Conservation (phyloP, 495 filamentous ascomycete genomes). For the Penicillium antarcticum region DNA sequence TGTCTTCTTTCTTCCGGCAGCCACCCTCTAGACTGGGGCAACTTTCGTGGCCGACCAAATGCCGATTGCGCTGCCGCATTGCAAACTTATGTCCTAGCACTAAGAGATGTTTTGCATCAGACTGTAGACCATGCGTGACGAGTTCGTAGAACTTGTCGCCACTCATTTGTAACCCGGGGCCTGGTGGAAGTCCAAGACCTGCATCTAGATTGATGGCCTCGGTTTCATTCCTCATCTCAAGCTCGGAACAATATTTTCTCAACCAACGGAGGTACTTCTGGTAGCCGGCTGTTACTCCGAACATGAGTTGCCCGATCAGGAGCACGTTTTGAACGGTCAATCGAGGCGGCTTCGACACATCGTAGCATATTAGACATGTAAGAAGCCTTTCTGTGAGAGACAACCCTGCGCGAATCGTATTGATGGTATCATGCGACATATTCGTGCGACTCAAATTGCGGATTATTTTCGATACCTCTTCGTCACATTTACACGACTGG, state of each 20-base stretch:
- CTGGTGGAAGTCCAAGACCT: conserved; percentile 10
- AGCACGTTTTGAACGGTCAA: conserved; percentile 27
- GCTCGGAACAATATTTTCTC: conserved; percentile 12
- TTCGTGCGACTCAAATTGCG: conserved; percentile 17
- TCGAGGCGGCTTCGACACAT: conserved; percentile 24
- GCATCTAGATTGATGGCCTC: conserved; percentile 16
- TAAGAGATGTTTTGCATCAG: conserved; percentile 14
- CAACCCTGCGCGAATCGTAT: conserved; percentile 14
- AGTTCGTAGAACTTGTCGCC: conserved; percentile 15
- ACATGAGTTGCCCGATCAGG: conserved; percentile 23
- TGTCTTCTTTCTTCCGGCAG: conserved; percentile 20
- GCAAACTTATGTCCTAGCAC: conserved; percentile 16
- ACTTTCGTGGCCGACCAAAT: conserved; percentile 21
- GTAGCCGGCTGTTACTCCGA: conserved; percentile 22
- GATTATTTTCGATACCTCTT: conserved; percentile 20
- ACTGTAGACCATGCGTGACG: conserved; percentile 17
- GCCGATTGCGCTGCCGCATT: conserved; percentile 21
- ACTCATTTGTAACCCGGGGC: conserved; percentile 15
- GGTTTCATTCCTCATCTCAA: conserved; percentile 6
- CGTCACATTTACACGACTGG: conserved; percentile 23
- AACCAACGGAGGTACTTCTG: conserved; percentile 24
- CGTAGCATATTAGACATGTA: conserved; percentile 23
- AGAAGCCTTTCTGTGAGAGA: conserved; percentile 17
- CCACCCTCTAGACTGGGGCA: conserved; percentile 18
- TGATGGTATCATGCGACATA: conserved; percentile 17